Evolutionary conservation across 371 early-diverging fungal species (phyloP), one percentile per base, ranked within the genome.

Genomic region (Mucor lusitanicus): DNA sequence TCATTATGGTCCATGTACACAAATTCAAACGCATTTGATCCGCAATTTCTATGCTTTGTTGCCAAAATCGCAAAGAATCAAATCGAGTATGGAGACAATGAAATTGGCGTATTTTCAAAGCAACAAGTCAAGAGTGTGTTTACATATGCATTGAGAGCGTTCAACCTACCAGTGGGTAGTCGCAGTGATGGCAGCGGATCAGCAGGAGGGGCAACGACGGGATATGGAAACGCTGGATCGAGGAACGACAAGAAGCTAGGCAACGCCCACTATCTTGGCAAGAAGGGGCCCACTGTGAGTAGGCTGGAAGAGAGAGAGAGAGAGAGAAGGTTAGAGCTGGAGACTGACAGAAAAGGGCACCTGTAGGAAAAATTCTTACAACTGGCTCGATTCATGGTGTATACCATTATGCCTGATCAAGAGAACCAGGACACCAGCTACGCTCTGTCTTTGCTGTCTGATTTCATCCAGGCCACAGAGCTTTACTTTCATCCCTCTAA

Each of bases 401-500:
- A 90, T 73, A 92, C 94, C 3, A 87, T 92, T 25, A 82, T 85
- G 32, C 85, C 91, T 13, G 84, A 83, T 27, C 61, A 62, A 42
- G 61, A 73, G 7, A 64, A 71, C 21, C 54, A 72, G 2, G 60
- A 56, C 25, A 62, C 61, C 2, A 68, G 74, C 19, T 75, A 70
- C 32, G 77, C 90, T 5, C 67, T 95, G 54, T 70, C 84, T 27
- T 87, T 86, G 44, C 81, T 96, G 48, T 75, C 81, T 25, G 87
- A 91, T 44, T 62, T 95, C 50, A 89, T 96, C 44, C 94, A 92
- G 64, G 94, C 95, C 28, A 87, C 89, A 25, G 97, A 96, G 76
- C 86, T 91, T 0, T 95, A 89, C 65, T 95, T 82, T 69, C 96
- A 97, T 71, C 97, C 97, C 6, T 94, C 94, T 7, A 97, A 97